phyloP scores from a whole-genome alignment of 208 protist genomes.

The Blastocrithidia nonstop region DNA sequence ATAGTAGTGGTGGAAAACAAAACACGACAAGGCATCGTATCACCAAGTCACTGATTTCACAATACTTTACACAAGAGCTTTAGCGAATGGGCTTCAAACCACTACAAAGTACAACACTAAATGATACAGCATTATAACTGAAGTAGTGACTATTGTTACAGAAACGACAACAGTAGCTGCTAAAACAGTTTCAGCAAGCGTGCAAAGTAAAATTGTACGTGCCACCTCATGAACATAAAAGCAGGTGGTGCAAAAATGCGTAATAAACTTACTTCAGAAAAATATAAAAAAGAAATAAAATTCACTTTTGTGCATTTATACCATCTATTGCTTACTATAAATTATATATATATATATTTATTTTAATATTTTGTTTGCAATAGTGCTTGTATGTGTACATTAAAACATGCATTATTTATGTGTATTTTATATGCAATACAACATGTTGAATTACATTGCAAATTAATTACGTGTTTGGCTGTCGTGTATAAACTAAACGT shows the following conservation, averaged over 20 bases:
- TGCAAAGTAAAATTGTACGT: too few species aligned
- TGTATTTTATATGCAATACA: too few species aligned
- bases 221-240: too few species aligned
- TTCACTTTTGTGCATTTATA: slow-evolving; percentile 1
- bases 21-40: too few species aligned
- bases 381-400: background rate
- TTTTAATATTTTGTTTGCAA: background rate
- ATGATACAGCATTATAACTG: slow-evolving; percentile 9
- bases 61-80: slow-evolving; percentile 30
- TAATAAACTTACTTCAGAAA: background rate
- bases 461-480: background rate
- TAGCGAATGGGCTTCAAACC: slow-evolving; percentile 21
- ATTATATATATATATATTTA: background rate
- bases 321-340: background rate
- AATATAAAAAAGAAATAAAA: background rate
- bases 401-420: too few species aligned
- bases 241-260: background rate
- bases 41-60: slow-evolving; percentile 36
- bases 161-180: too few species aligned
- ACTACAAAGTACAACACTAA: slow-evolving; percentile 8
- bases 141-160: slow-evolving; percentile 16
- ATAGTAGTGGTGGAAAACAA: background rate
- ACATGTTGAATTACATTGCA: background rate
- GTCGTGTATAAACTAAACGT: too few species aligned
- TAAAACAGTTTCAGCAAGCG: too few species aligned